phyloP scores from a whole-genome alignment of 2,329 filamentous ascomycete species.

The Hansfordia pulvinata region DNA sequence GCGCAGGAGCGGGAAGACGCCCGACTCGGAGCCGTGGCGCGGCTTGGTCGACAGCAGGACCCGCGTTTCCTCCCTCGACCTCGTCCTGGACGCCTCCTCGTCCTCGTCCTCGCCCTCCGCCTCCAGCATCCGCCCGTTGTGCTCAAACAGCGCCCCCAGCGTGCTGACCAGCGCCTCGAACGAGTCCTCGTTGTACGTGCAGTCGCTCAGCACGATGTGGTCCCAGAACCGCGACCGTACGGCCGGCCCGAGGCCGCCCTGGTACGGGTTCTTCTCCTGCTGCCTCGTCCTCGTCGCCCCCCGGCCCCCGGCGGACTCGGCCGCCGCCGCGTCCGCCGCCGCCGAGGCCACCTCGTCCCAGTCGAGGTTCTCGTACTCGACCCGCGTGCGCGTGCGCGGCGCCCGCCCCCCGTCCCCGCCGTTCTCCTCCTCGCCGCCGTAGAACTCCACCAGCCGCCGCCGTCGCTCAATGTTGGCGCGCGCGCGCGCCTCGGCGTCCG shows the following conservation, averaged over 20 bases:
- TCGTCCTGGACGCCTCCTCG: slow-evolving; percentile 19
- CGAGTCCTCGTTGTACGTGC: slow-evolving; percentile 46
- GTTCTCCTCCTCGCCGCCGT: slow-evolving; percentile 37
- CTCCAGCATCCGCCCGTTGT: slow-evolving; percentile 14
- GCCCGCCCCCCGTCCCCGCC: background rate
- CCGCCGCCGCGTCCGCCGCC: slow-evolving; percentile 22
- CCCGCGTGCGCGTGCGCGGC: slow-evolving; percentile 3
- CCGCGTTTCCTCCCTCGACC: too few species aligned
- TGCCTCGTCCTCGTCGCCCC: too few species aligned
- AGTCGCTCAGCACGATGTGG: slow-evolving; percentile 42
- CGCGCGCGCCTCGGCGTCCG: slow-evolving; percentile 36
- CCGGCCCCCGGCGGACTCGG: too few species aligned
- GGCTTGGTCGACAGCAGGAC: slow-evolving; percentile 43
- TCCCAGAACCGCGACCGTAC: slow-evolving; percentile 38
- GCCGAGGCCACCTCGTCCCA: slow-evolving; percentile 37
- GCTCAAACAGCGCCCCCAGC: slow-evolving; percentile 30
- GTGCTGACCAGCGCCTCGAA: slow-evolving; percentile 39
- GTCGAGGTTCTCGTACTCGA: slow-evolving; percentile 41
- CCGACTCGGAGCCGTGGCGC: slow-evolving; percentile 37
- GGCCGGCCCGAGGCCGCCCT: too few species aligned
- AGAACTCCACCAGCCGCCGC: slow-evolving; percentile 33
- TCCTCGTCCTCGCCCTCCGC: slow-evolving; percentile 2
- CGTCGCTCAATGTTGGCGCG: slow-evolving; percentile 28
- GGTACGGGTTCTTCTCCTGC: too few species aligned
- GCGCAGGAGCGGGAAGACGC: slow-evolving; percentile 32